phyloP scores from a whole-genome alignment of 257 asterid species.

The Penstemon davidsonii region DNA sequence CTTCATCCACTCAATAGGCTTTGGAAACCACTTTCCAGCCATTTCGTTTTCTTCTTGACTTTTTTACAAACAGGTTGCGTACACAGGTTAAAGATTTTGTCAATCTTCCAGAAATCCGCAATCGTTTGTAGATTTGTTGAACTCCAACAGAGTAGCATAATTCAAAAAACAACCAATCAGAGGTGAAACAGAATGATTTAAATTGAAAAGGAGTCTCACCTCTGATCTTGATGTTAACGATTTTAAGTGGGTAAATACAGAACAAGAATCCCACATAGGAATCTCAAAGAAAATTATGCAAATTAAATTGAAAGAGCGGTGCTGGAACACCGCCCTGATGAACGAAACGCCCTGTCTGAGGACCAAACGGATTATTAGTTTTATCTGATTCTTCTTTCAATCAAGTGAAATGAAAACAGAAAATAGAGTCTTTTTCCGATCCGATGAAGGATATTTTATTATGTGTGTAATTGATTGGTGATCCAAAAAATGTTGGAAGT shows the following conservation, averaged over 20 bases:
- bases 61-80: background rate
- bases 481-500: constrained; percentile 45
- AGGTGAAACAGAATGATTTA: background rate
- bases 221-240: background rate
- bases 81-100: background rate
- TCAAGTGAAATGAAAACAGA: constrained; percentile 13
- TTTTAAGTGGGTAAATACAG: constrained; percentile 1
- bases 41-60: constrained; percentile 30
- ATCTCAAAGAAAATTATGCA: background rate
- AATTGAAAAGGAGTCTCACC: background rate
- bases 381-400: background rate
- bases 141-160: constrained; percentile 11
- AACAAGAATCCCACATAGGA: constrained; percentile 11
- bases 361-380: constrained; percentile 1
- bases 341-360: constrained; percentile 6
- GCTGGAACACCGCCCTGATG: constrained; percentile 61
- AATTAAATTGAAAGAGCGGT: constrained; percentile 39
- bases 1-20: constrained; percentile 49
- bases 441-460: background rate
- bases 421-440: background rate
- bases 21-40: constrained; percentile 28
- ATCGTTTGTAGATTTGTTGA: background rate
- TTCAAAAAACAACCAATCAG: constrained; percentile 7
- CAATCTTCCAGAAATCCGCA: constrained; percentile 11
- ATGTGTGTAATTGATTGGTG: constrained; percentile 35